Evolutionary conservation across 148 eudicot genomes (phyloP), one percentile per base, ranked within the genome.

Genomic region (Diospyros lotus): DNA sequence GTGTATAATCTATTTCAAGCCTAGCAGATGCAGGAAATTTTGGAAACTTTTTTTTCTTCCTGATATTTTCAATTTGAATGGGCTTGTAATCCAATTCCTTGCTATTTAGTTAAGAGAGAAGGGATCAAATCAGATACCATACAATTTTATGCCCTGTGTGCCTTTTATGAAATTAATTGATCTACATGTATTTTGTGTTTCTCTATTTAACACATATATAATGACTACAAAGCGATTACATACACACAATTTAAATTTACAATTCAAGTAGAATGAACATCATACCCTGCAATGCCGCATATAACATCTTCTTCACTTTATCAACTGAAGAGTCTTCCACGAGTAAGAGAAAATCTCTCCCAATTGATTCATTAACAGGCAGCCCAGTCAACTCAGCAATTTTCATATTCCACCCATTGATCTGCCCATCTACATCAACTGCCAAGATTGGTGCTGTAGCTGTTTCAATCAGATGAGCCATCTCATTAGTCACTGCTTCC

Each of bases 391-490:
- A 77, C 58, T 92, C 97, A 17, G 93, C 87, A 60, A 94, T 88
- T 77, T 94, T 94, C 6, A 88, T 81, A 80, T 94, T 94, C 98
- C 98, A 94, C 3, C 98, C 98, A 79, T 94, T 92, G 15, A 94
- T 79, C 45, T 77, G 60, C 39, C 97, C 96, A 80, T 92, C 90
- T 51, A 67, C 83, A 82, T 92, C 98, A 80, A 94, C 92, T 0
- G 98, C 98, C 69, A 94, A 84, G 54, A 94, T 94, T 14, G 98
- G 98, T 6, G 89, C 98, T 0, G 89, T 83, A 13, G 98, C 98
- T 14, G 98, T 94, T 76, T 94, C 98, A 74, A 94, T 94, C 87
- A 94, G 59, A 41, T 97, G 85, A n/a, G 92, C 93, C 98, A 94
- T 94, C 88, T 92, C 98, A 77, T 90, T 75, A 1, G 98, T 92